phyloP scores from a whole-genome alignment of 441 rosid genomes.

The Eutrema salsugineum region DNA sequence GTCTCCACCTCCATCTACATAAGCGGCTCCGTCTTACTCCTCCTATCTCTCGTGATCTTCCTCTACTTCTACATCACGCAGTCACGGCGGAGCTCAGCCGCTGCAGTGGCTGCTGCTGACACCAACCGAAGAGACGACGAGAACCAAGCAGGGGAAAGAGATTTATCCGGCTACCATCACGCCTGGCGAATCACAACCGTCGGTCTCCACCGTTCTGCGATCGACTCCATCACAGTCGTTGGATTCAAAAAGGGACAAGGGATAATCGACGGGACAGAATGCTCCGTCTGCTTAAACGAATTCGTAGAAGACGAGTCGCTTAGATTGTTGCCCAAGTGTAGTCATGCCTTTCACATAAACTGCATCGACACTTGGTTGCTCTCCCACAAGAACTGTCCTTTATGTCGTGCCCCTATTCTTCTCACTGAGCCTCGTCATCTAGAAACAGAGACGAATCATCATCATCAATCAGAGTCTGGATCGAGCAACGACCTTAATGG shows the following conservation, averaged over 20 bases:
- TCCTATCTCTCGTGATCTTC: conserved; percentile 12
- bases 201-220: conserved; percentile 59
- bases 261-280: conserved; percentile 63
- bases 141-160: conserved; percentile 12
- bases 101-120: background rate
- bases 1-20: conserved; percentile 11
- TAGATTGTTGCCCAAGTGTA: conserved; percentile 70
- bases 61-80: conserved; percentile 6
- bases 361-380: conserved; percentile 84
- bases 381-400: conserved; percentile 78
- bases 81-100: background rate
- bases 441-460: conserved; percentile 4
- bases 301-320: conserved; percentile 65
- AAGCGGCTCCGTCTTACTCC: conserved; percentile 23
- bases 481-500: conserved; percentile 21
- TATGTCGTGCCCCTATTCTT: conserved; percentile 68
- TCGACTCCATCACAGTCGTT: conserved; percentile 55
- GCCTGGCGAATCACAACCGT: conserved; percentile 45
- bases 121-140: conserved; percentile 11
- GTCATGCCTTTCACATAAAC: conserved; percentile 72
- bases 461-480: background rate
- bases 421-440: conserved; percentile 1
- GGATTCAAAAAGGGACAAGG: conserved; percentile 48
- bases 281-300: conserved; percentile 81
- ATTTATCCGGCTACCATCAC: conserved; percentile 41